Base-by-base conservation (phyloP, 73 alveolate species). In the Paramecium biaurelia region DNA sequence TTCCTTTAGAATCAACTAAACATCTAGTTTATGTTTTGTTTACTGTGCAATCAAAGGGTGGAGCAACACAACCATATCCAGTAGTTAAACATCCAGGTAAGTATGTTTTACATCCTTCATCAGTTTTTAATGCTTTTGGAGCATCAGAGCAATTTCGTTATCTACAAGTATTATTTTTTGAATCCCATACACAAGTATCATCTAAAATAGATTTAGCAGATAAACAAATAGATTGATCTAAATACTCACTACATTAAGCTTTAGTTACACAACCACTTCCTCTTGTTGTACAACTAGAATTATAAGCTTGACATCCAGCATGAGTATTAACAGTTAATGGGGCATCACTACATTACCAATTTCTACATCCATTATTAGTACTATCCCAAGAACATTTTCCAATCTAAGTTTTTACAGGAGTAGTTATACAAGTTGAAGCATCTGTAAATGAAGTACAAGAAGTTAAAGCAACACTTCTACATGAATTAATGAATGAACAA, bases 171-270 rank as follows among this genome's bases (percentile, higher is more conserved):
- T 21, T 38, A 2, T n/a, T 35, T 18, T 32, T 53, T 53, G 68
- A 5, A 12, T 72, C 86, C 86, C 86, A 72, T 35, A 72, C 63
- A 35, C 86, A 72, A 72, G 86, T 72, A 11, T 72, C 86, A 35
- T 72, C 45, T 10, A 21, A 3, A 14, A 37, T 72, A 15, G 86
- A 35, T n/a, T 72, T 32, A 9, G 86, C 86, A n/a, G 58, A 35
- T 28, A 38, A n/a, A 42, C 86, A 72, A 72, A 72, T 37, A 5
- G 56, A 34, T 30, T 30, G 41, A 18, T 32, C 56, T 8, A 42
- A 28, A 38, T 72, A 72, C n/a, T 23, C 58, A 38, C 18, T 35
- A 18, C 86, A 72, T 30, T 20, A 11, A 15, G 18, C 45, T 20
- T 12, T 72, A 9, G 15, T 72, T 7, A 79, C 56, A 23, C 90